phyloP scores from a whole-genome alignment of 83 land plant species.

The Picea engelmannii region DNA sequence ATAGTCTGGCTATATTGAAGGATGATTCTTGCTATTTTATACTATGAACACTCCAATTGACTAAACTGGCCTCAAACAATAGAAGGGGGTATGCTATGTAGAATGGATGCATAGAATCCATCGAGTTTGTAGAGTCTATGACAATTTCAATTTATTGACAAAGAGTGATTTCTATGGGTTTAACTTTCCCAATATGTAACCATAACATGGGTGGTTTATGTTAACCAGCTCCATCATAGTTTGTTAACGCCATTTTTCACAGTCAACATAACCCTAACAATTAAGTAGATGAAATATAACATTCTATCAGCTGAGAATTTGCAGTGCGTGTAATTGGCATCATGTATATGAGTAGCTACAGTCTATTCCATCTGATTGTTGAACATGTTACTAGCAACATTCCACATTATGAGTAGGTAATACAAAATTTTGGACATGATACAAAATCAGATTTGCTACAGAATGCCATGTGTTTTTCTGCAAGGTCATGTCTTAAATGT shows the following conservation, averaged over 20 bases:
- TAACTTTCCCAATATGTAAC: background rate
- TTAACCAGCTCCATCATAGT: background rate
- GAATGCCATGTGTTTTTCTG: background rate
- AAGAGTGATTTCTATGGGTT: background rate
- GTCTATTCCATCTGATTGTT: background rate
- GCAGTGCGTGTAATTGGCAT: too few relatives aligned
- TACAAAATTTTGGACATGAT: background rate
- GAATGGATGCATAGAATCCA: background rate
- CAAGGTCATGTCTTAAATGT: background rate
- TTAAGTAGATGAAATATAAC: too few relatives aligned
- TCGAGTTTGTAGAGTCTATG: background rate
- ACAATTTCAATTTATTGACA: background rate
- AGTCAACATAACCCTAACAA: background rate
- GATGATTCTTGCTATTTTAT: background rate
- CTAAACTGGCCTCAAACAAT: background rate
- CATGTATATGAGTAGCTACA: background rate
- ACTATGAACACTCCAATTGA: background rate
- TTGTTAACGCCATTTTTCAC: background rate
- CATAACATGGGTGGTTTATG: background rate
- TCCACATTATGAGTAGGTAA: background rate
- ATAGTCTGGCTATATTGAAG: too few relatives aligned
- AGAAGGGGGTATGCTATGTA: background rate
- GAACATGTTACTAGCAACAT: background rate
- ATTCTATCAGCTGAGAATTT: too few relatives aligned
- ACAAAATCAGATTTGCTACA: too few relatives aligned